Conservation (phyloP, 2,329 filamentous ascomycete species). For the Claviceps sp. region DNA sequence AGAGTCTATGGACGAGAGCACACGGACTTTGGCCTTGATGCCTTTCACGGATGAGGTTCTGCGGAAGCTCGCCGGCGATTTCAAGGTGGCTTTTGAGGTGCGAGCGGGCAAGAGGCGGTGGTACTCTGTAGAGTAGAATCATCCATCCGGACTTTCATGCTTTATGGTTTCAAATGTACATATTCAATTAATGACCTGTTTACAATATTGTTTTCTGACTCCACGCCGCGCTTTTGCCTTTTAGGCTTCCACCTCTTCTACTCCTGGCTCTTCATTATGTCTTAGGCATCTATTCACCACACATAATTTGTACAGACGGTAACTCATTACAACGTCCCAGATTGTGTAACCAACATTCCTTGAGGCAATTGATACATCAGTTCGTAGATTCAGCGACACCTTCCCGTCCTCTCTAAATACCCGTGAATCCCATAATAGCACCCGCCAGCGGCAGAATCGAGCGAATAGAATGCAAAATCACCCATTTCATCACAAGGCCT, state of each 20-base stretch:
- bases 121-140: constrained; percentile 12
- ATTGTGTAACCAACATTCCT: background rate
- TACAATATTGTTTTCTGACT: too few species aligned
- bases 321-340: too few species aligned
- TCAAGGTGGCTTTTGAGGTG: constrained; percentile 27
- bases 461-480: constrained; percentile 1
- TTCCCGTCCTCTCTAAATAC: background rate
- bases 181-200: too few species aligned
- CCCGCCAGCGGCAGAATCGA: constrained; percentile 1
- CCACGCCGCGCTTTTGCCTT: too few species aligned
- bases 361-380: background rate
- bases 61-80: constrained; percentile 28
- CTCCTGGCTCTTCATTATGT: background rate
- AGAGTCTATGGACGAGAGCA: constrained; percentile 18
- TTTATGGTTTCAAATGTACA: too few species aligned
- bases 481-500: constrained; percentile 3
- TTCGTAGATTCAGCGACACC: background rate
- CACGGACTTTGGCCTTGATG: constrained; percentile 24
- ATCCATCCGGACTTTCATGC: background rate
- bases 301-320: too few species aligned
- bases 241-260: background rate
- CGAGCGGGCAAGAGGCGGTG: constrained; percentile 23
- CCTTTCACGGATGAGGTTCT: constrained; percentile 30
- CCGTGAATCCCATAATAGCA: background rate
- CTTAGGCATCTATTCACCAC: background rate